Base-by-base conservation (phyloP, 306 rosid genomes). In the Rosa chinensis region DNA sequence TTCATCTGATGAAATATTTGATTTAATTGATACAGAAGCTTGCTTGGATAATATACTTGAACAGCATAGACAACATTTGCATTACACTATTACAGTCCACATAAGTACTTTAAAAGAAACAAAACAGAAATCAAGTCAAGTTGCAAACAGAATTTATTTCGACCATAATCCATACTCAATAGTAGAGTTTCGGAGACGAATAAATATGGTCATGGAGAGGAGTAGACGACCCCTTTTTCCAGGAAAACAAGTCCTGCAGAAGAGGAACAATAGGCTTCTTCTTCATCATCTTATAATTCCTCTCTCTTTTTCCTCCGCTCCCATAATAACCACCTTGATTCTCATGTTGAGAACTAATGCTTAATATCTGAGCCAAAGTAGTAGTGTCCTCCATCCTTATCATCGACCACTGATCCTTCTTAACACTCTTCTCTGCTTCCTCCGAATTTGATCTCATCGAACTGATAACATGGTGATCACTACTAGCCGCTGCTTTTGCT, bases 221-320 rank as follows among this genome's bases (percentile, higher is more conserved):
- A 17, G 80, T 39, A 17, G 91, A 62, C 66, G 88, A 80, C 18
- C 70, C 21, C 53, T 88, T 92, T 77, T 80, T 88, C 88, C 74
- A 80, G 28, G 81, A 88, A 72, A 90, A 83, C 0, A 91, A 71
- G 79, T 92, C 92, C 37, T 83, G 87, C 2, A 94, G 88, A 16
- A 94, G 88, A 42, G 99, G 99, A 32, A 94, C 88, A 8, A 94
- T 92, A 8, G 99, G 99, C 86, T 94, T 94, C 62, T 84, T 86
- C 92, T 87, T 93, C 73, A 14, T 72, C 39, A 1, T 78, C 73
- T 87, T 88, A 23, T 21, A 45, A 28, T 35, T 80, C 49, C 17
- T 75, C 42, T 21, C 44, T 23, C 73, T 37, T 8, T 44, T 83
- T 23, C 73, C 80, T 72, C 78, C 82, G 28, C 83, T 62, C 85